Evolutionary conservation across 2,329 filamentous ascomycete genomes (phyloP), one percentile per base, ranked within the genome.

Genomic region (Capronia coronata): DNA sequence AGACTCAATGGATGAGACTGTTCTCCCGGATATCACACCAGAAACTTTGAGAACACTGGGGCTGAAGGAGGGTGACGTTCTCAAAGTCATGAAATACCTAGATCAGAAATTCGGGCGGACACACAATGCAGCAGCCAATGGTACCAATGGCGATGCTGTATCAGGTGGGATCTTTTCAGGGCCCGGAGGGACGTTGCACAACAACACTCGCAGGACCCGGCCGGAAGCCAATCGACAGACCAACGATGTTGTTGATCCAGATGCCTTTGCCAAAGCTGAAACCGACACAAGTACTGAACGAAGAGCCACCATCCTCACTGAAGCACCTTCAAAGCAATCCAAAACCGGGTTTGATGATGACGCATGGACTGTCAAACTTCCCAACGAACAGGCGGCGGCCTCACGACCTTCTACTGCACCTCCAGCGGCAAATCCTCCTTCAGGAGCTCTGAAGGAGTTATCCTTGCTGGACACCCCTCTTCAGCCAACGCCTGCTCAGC

Each of bases 1-100:
- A 63, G 93, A 98, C 64, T 93, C 90, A 19, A 97, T 98, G 88
- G 90, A 94, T 58, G 90, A 96, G 67, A 90, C 87, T 55, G 83
- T 95, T 32, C 70, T 97, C 51, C 86, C 89, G 2, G 93, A 97
- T 62, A 91, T 98, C 43, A 87, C 90, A 48, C 80, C 87, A 3
- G 81, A 79, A 53, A 81, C 91, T 14, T 74, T 98, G 41, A 83
- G 93, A 34, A 95, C 86, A 11, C 73, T 98, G 35, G 93, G 93
- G n/a, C 69, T 98, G 42, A 90, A 94, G 53, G 93, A 97, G 68
- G 93, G 93, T 21, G 93, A 98, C 66, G 95, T 96, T 51, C 80
- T 98, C 62, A 90, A 94, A 56, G 87, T 98, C 5, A 96, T 93
- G 82, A 90, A 91, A 56, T 80, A 79, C 60, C 69, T 98, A 48